phyloP scores from a whole-genome alignment of 2,329 filamentous ascomycete genomes.

The Volutella citrinella region DNA sequence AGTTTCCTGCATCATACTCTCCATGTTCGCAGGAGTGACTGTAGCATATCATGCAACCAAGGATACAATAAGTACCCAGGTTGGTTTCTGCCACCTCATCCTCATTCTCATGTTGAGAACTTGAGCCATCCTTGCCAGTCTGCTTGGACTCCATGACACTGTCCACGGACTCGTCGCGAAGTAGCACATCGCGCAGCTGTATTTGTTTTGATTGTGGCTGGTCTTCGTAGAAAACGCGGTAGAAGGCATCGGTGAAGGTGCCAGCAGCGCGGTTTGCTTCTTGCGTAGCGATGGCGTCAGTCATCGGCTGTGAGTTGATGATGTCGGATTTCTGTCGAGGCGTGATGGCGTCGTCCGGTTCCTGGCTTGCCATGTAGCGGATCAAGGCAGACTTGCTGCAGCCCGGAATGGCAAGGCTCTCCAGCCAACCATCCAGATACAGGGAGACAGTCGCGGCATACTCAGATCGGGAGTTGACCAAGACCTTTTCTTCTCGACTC shows the following conservation, averaged over 20 bases:
- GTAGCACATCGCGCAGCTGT: slow-evolving; percentile 49
- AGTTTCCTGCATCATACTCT: slow-evolving; percentile 52
- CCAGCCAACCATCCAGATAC: slow-evolving; percentile 54
- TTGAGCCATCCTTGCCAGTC: slow-evolving; percentile 43
- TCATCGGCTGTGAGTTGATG: slow-evolving; percentile 45
- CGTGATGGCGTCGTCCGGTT: slow-evolving; percentile 46
- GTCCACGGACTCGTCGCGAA: slow-evolving; percentile 53
- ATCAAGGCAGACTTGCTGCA: slow-evolving; percentile 53
- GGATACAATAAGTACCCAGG: slow-evolving; percentile 52
- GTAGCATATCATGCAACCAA: slow-evolving; percentile 58
- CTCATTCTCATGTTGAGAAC: slow-evolving; percentile 32
- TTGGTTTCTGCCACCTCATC: slow-evolving; percentile 44
- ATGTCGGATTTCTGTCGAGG: slow-evolving; percentile 54
- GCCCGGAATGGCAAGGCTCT: slow-evolving; percentile 45
- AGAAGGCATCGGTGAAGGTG: slow-evolving; percentile 56
- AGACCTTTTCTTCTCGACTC: slow-evolving; percentile 49
- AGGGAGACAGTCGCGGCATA: slow-evolving; percentile 49
- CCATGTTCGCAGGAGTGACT: slow-evolving; percentile 61
- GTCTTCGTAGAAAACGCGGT: slow-evolving; percentile 47
- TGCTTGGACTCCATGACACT: slow-evolving; percentile 53
- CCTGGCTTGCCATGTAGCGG: slow-evolving; percentile 49
- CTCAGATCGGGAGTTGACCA: slow-evolving; percentile 49
- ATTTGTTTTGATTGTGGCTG: slow-evolving; percentile 37
- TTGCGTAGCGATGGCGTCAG: slow-evolving; percentile 35
- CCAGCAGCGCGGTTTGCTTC: slow-evolving; percentile 41